Evolutionary conservation across 441 rosid species (phyloP).

Genomic region (Daphne laureola): DNA sequence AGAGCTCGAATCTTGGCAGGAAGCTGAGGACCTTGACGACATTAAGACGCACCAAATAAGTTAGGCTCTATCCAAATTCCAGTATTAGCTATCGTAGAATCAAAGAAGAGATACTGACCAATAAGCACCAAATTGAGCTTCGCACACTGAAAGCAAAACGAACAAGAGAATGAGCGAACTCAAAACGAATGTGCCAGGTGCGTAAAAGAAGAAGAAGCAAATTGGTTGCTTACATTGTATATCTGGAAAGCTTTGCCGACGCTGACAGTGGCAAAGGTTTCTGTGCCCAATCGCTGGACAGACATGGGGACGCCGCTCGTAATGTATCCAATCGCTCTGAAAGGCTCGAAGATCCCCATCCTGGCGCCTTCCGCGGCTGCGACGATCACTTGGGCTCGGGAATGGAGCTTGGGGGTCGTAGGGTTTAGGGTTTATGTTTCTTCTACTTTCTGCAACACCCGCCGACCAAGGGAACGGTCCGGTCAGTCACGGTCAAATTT

Average conservation of each 20-base stretch:
- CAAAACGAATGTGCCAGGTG: background rate
- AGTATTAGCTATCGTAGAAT: background rate
- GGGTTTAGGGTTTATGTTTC: too few relatives aligned
- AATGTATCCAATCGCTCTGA: conserved; percentile 85
- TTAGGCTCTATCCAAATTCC: too few relatives aligned
- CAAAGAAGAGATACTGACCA: conserved; percentile 29
- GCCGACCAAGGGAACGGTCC: too few relatives aligned
- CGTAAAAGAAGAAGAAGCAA: background rate
- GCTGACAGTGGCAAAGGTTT: conserved; percentile 82
- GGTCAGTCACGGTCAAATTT: too few relatives aligned
- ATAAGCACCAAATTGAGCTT: conserved; percentile 68
- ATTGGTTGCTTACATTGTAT: conserved; percentile 38
- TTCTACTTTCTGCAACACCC: too few relatives aligned
- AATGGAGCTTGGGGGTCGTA: too few relatives aligned
- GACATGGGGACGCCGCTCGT: conserved; percentile 78
- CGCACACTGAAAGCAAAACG: conserved; percentile 53
- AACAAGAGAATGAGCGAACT: background rate
- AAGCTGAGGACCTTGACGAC: conserved; percentile 59
- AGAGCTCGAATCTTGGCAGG: conserved; percentile 83
- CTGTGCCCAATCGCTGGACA: conserved; percentile 82
- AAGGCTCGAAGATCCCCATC: conserved; percentile 95
- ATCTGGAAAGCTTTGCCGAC: conserved; percentile 96
- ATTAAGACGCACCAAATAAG: background rate
- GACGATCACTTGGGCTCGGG: too few relatives aligned
- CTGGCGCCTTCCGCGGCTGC: background rate